Evolutionary conservation across 495 filamentous ascomycete genomes (phyloP), one percentile per base, ranked within the genome.

Genomic region (Hypomontagnella monticulosa): DNA sequence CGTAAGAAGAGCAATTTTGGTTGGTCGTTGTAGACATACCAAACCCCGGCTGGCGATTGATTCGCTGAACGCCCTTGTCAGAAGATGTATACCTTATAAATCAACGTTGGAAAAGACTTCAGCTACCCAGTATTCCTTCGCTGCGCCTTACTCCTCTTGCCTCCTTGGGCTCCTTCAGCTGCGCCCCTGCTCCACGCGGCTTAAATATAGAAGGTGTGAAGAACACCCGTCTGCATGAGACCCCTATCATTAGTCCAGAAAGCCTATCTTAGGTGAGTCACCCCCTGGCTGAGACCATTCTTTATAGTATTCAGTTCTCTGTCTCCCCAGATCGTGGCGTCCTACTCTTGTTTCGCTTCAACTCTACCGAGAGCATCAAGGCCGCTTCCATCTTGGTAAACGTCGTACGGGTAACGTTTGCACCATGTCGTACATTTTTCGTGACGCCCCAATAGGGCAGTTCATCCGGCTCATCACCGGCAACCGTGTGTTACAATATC

Each of bases 401-500:
- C 27, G 7, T 15, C 34, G 42, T 32, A 50, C 36, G 23, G 4
- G 12, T 47, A 20, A 43, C 10, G 23, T 40, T 11, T 2, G 32
- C 8, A 42, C 23, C 10, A 69, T 66, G 53, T 53, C 50, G 9
- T 20, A 73, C 54, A 69, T 83, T 38, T 63, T 84, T 54, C 74
- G 85, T 57, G 84, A 86, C 48, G 77, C 85, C 55, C 78, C 83
- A 10, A 62, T 86, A 40, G 85, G 84, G 53, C 83, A 86, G 64
- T 36, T 84, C 33, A 75, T 88, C 41, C 81, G 84, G 19, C 78
- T 74, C 49, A n/a, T 83, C 19, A 81, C 79, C 0, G 66, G 73
- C 0, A 84, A 84, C 66, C 79, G 75, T 66, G 55, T 81, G 41
- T 69, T 86, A 27, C 73, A 79, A 68, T 88, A 87, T 49, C 83